These are phyloP conservation scores for Cyberlindnera mississippiensis DNA, from an alignment of 805 yeast species.

Conservation along the genomic window DNA sequence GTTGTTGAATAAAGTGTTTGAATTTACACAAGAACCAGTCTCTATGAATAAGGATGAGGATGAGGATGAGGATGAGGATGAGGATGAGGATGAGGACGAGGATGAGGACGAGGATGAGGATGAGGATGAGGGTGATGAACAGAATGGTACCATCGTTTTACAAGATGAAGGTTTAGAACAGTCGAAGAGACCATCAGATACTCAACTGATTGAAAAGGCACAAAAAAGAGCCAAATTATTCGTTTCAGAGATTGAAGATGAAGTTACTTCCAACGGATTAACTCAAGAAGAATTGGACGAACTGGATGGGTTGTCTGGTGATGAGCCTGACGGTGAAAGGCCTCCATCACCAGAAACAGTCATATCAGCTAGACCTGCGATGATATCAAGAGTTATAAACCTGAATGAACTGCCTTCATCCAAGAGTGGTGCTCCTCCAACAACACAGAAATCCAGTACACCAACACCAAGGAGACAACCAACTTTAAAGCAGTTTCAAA, in stretches of 20 bases:
- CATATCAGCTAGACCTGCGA: neutral
- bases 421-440: constrained; percentile 6
- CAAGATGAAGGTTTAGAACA: neutral
- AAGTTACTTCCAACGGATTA: too few species aligned
- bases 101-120: constrained; percentile 9
- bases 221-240: constrained; percentile 2
- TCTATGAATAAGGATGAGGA: constrained; percentile 4
- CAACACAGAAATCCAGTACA: neutral
- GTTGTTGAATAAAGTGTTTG: too few species aligned
- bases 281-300: constrained; percentile 3
- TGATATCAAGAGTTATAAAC: constrained; percentile 1
- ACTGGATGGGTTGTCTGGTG: neutral
- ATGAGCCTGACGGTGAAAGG: neutral
- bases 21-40: too few species aligned
- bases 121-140: constrained; percentile 7
- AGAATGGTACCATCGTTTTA: constrained; percentile 1
- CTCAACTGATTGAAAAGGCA: constrained; percentile 4
- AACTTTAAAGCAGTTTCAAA: neutral
- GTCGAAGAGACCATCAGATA: constrained; percentile 8
- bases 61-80: constrained; percentile 3
- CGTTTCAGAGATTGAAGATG: constrained; percentile 1
- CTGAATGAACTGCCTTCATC: constrained; percentile 12
- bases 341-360: neutral
- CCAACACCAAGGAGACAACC: neutral
- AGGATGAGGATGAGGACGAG: constrained; percentile 1